Conservation (phyloP, 805 yeast genomes). For the Starmerella roubikii region DNA sequence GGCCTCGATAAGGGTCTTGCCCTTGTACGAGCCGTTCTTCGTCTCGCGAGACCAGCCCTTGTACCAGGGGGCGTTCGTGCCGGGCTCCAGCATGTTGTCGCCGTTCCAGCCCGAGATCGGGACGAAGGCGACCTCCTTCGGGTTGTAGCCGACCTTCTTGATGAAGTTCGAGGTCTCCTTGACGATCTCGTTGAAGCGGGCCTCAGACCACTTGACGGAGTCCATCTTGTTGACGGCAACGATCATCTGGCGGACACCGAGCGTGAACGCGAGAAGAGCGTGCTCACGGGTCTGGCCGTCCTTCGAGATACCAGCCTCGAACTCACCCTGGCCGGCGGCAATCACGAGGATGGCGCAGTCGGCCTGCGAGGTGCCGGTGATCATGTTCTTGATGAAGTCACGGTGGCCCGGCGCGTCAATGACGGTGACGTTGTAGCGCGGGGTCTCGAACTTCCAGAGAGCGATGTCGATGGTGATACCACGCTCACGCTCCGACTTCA, state of each 20-base stretch:
- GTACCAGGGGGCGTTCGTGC: constrained; percentile 76
- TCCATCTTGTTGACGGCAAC: constrained; percentile 94
- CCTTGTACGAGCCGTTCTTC: constrained; percentile 56
- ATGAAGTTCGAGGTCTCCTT: constrained; percentile 98
- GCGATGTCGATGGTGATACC: constrained; percentile 94
- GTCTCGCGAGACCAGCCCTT: constrained; percentile 75
- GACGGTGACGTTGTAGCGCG: constrained; percentile 77
- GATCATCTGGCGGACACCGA: constrained; percentile 76
- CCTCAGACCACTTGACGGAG: constrained; percentile 76
- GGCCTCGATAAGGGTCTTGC: constrained; percentile 75
- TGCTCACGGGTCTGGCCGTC: constrained; percentile 94
- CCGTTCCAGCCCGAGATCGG: constrained; percentile 90
- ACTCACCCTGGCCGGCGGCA: constrained; percentile 89
- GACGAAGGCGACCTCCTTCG: constrained; percentile 95
- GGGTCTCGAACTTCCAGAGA: constrained; percentile 86
- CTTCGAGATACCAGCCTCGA: constrained; percentile 90
- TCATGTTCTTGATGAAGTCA: constrained; percentile 93
- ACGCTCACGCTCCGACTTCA: constrained; percentile 93
- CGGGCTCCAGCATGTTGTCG: constrained; percentile 81
- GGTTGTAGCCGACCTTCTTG: constrained; percentile 98
- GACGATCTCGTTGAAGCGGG: constrained; percentile 88
- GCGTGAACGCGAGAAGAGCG: constrained; percentile 79
- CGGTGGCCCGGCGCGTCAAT: constrained; percentile 95
- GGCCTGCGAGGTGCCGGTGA: constrained; percentile 90
- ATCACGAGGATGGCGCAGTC: constrained; percentile 83